phyloP scores from a whole-genome alignment of 495 filamentous ascomycete species.

The Podospora pseudoanserina region DNA sequence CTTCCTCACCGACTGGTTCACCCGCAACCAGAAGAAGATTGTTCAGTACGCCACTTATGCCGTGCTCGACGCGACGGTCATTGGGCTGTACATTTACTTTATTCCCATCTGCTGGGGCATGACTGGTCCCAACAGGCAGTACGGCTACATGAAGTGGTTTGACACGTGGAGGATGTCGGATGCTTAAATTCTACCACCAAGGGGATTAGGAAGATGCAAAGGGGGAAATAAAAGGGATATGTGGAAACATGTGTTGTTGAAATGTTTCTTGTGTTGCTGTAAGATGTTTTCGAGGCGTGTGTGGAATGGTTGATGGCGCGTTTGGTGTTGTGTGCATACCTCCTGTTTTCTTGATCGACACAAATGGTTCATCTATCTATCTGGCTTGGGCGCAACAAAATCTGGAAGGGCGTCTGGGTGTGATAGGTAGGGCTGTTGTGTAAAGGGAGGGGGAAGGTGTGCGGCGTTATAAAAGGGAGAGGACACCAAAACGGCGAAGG shows the following conservation, averaged over 20 bases:
- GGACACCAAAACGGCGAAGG: not conserved
- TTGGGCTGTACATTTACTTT: conserved; percentile 83
- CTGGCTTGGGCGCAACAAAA: not conserved
- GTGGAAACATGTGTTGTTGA: not conserved
- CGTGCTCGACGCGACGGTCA: conserved; percentile 64
- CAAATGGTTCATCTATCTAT: too few species aligned
- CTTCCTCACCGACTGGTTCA: conserved; percentile 82
- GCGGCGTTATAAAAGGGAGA: conserved; percentile 4
- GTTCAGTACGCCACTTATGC: conserved; percentile 63
- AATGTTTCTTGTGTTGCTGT: not conserved
- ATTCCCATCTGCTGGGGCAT: conserved; percentile 97
- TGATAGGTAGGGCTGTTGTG: too few species aligned
- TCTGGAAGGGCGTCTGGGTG: too few species aligned
- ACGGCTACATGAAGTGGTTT: conserved; percentile 91
- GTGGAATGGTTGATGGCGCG: too few species aligned
- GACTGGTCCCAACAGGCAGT: conserved; percentile 77
- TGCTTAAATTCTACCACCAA: conserved; percentile 26
- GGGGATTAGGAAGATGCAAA: not conserved
- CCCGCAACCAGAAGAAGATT: conserved; percentile 56
- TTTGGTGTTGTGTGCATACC: too few species aligned
- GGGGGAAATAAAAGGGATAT: not conserved
- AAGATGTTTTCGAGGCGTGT: not conserved
- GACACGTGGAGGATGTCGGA: conserved; percentile 63
- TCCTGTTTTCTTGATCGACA: too few species aligned
- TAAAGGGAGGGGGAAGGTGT: not conserved